These are phyloP conservation scores for Naganishia onofrii DNA, from an alignment of 768 basidiomycete species.

Conservation along the genomic window DNA sequence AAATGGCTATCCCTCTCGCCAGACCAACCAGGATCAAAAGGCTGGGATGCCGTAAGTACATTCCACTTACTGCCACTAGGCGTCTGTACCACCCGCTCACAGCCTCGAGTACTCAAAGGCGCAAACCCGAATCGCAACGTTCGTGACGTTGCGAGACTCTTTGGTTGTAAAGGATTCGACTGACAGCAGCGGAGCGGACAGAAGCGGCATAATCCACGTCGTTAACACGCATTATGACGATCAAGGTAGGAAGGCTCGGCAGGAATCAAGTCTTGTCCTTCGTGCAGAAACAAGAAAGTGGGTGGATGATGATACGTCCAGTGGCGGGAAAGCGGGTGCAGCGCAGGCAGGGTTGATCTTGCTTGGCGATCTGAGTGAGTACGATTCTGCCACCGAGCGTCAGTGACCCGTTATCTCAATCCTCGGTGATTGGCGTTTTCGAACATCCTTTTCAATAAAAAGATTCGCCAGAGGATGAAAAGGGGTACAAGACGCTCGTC, in stretches of 20 bases:
- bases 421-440: too few relatives aligned
- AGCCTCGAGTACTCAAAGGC: constrained; percentile 24
- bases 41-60: constrained; percentile 51
- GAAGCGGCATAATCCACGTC: constrained; percentile 36
- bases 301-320: constrained; percentile 18
- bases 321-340: constrained; percentile 11
- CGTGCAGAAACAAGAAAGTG: constrained; percentile 36
- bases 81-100: too few relatives aligned
- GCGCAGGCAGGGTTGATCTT: constrained; percentile 35
- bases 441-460: neutral
- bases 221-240: constrained; percentile 53
- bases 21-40: constrained; percentile 43
- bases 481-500: constrained; percentile 48
- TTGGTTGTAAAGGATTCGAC: neutral
- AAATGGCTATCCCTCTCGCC: constrained; percentile 52
- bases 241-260: constrained; percentile 42
- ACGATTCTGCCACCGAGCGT: neutral
- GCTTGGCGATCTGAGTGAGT: constrained; percentile 50
- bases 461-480: constrained; percentile 50
- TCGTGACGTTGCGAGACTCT: constrained; percentile 34
- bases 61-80: too few relatives aligned
- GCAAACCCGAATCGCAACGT: constrained; percentile 46
- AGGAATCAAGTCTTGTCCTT: constrained; percentile 47
- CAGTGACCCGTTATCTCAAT: too few relatives aligned
- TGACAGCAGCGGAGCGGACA: too few relatives aligned